A percentile compares a stretch with the other conserved stretches of the same genome.
phyloP scores from a whole-genome alignment of 345 rosid species.

The Eucalyptus tenuipes region DNA sequence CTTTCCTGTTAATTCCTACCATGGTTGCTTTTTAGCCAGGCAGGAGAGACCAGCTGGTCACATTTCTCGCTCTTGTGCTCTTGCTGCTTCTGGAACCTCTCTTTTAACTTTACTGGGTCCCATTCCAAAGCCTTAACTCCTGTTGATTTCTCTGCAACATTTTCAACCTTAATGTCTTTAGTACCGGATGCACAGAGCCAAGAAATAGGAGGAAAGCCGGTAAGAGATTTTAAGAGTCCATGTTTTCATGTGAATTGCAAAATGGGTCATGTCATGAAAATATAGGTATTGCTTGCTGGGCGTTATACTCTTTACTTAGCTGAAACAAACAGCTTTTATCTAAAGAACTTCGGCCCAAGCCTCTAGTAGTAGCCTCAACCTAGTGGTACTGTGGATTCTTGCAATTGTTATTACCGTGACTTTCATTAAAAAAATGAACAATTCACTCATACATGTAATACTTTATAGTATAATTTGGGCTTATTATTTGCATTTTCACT shows the following conservation, averaged over 20 bases:
- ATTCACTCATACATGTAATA: too few species aligned
- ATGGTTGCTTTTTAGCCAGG: background rate
- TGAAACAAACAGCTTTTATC: background rate
- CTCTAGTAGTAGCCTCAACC: background rate
- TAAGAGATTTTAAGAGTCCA: background rate
- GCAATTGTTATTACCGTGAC: background rate
- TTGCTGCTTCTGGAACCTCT: background rate
- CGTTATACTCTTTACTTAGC: background rate
- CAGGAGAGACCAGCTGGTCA: background rate
- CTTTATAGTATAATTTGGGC: background rate
- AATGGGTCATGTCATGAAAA: background rate
- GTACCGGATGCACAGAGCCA: background rate
- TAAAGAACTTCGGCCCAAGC: background rate
- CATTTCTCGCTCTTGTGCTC: background rate
- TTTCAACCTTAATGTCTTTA: background rate
- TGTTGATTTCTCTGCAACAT: background rate
- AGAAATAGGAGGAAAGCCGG: background rate
- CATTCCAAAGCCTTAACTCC: background rate
- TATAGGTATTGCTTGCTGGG: background rate
- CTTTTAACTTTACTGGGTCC: background rate
- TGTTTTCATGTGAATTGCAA: background rate
- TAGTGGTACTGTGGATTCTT: background rate
- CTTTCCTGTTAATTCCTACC: background rate
- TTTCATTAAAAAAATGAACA: background rate
- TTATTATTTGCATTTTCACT: background rate